Evolutionary conservation across 179 eudicot genomes (phyloP).

Genomic region (Vitellaria paradoxa): DNA sequence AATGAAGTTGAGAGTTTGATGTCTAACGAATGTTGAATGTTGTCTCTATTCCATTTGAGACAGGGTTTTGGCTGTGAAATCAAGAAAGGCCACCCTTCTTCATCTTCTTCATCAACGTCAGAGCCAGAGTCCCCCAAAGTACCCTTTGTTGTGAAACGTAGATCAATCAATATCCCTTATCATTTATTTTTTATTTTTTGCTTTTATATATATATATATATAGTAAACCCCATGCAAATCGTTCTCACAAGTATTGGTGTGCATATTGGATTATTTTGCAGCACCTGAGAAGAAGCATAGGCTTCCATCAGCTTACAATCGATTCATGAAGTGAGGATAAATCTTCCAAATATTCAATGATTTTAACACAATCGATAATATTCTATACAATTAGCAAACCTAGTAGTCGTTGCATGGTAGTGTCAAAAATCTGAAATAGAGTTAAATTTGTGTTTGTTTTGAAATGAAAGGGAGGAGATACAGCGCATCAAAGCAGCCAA

Average conservation of each 20-base stretch:
- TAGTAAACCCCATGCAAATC: neutral
- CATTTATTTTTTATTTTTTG: neutral
- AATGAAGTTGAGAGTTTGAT: neutral
- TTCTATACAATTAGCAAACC: neutral
- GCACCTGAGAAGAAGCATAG: conserved; percentile 96
- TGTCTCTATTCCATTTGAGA: conserved; percentile 25
- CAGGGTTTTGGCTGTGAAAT: conserved; percentile 37
- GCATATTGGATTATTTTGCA: conserved; percentile 22
- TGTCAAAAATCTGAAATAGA: neutral
- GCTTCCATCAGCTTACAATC: conserved; percentile 90
- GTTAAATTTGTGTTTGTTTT: neutral
- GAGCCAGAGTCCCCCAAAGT: conserved; percentile 61
- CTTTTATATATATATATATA: neutral
- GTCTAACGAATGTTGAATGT: neutral
- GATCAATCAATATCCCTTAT: neutral
- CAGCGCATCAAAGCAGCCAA: conserved; percentile 84
- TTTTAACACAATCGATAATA: neutral
- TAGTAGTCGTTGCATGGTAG: neutral
- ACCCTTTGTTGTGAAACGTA: conserved; percentile 76
- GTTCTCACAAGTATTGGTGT: neutral
- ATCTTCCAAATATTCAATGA: too few species aligned
- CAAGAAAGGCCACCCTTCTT: conserved; percentile 50
- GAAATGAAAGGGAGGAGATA: conserved; percentile 71
- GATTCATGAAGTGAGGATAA: conserved; percentile 78
- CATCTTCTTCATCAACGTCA: conserved; percentile 45